Evolutionary conservation across 2,329 filamentous ascomycete species (phyloP), one percentile per base, ranked within the genome.

Genomic region (Trichoderma sp.): DNA sequence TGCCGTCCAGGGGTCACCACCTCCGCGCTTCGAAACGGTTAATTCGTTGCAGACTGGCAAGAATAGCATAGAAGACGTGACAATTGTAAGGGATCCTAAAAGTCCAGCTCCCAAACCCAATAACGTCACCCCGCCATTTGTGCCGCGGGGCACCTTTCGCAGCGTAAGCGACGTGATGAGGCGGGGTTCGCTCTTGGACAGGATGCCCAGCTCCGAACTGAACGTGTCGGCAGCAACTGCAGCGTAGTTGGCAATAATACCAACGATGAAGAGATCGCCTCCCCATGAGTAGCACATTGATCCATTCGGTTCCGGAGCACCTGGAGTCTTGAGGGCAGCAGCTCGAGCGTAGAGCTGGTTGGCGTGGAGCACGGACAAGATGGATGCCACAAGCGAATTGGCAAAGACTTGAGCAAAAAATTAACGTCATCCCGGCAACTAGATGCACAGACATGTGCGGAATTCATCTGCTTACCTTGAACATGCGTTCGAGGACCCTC

Each of bases 221-320:
- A 98, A 96, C 0, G 96, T 99, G 81, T 99, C 96, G 64, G 95
- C 93, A 24, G 94, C 90, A 11, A 97, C 94, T 63, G 93, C 93
- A 30, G 94, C 95, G 78, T 99, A 99, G 83, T 97, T 95, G 56
- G 90, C 89, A 75, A 92, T 88, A 75, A 92, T 90, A 14, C 90
- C 90, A 24, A 92, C 78, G 12, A 91, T 83, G 4, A 91, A 83
- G 6, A 92, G 80, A 76, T 91, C 90, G 43, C 90, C 90, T 63
- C 84, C 84, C 88, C 88, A 90, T 0, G 85, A 81, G 78, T 84
- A 91, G 81, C 89, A 91, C 68, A 86, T 79, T 15, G 83, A 84
- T 70, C 85, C 83, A 18, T 79, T 67, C 3, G 81, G 80, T 62
- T 78, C 75, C 58, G 77, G 74, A 3, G 75, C 72, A 39, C 78